These are phyloP conservation scores for Basidioascus undulatus DNA, from an alignment of 768 basidiomycete genomes.

Conservation along the genomic window DNA sequence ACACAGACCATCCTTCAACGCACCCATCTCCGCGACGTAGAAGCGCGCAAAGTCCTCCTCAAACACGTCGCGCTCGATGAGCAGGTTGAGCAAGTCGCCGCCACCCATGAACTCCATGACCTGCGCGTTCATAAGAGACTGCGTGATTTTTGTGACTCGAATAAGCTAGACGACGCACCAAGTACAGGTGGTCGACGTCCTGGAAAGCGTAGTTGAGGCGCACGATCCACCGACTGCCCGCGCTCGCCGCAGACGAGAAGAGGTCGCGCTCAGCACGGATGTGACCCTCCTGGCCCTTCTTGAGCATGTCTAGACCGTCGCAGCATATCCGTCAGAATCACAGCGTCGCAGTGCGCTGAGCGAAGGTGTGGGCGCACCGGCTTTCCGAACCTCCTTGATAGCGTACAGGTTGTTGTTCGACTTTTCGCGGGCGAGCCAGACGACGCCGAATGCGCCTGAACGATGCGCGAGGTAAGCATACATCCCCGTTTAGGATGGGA, in stretches of 20 bases:
- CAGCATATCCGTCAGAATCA: neutral
- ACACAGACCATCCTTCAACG: neutral
- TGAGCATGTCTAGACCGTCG: constrained; percentile 93
- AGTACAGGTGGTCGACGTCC: constrained; percentile 81
- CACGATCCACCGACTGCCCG: constrained; percentile 78
- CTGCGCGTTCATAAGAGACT: too few relatives aligned
- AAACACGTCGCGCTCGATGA: constrained; percentile 77
- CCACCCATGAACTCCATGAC: constrained; percentile 82
- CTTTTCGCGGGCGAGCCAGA: constrained; percentile 68
- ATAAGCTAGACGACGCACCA: constrained; percentile 28
- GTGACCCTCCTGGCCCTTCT: constrained; percentile 91
- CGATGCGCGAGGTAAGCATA: constrained; percentile 6
- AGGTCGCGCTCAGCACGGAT: constrained; percentile 87
- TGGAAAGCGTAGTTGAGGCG: constrained; percentile 81
- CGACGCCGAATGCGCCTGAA: constrained; percentile 82
- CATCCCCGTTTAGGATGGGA: constrained; percentile 7
- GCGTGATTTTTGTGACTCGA: constrained; percentile 24
- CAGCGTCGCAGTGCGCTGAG: neutral
- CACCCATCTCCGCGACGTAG: constrained; percentile 73
- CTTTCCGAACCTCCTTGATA: constrained; percentile 67
- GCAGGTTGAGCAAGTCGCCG: constrained; percentile 80
- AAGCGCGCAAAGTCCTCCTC: constrained; percentile 78
- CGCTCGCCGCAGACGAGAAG: constrained; percentile 62
- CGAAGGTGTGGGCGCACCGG: constrained; percentile 6
- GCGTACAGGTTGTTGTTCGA: constrained; percentile 59